Conservation (phyloP, 1,284 basidiomycete genomes). For the Peniophora sp. region DNA sequence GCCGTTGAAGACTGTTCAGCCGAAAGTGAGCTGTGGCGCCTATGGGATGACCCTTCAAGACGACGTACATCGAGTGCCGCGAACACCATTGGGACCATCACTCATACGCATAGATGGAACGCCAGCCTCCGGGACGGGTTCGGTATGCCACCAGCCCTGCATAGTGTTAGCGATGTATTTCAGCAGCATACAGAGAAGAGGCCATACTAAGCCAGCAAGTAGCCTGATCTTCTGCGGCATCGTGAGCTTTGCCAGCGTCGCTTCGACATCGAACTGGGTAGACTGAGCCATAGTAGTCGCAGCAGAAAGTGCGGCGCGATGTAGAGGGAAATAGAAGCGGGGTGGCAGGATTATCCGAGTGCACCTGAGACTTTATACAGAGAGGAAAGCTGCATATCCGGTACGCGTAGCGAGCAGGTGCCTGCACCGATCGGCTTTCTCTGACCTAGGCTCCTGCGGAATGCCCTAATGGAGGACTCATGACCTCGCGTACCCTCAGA, state of each 20-base stretch:
- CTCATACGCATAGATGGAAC: slow-evolving; percentile 38
- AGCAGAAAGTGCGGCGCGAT: background rate
- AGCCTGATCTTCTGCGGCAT: slow-evolving; percentile 36
- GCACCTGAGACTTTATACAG: too few species aligned
- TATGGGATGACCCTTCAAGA: slow-evolving; percentile 1
- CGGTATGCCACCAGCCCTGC: slow-evolving; percentile 45
- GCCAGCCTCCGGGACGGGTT: slow-evolving; percentile 32
- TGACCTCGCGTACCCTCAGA: too few species aligned
- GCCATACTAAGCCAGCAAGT: slow-evolving; percentile 29
- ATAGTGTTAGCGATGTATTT: background rate
- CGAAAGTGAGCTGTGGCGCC: background rate
- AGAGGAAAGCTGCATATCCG: too few species aligned
- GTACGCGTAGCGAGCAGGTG: too few species aligned
- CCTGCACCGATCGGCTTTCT: too few species aligned
- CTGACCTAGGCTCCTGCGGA: too few species aligned
- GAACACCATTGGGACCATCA: slow-evolving; percentile 45
- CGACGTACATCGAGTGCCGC: slow-evolving; percentile 35
- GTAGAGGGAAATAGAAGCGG: background rate
- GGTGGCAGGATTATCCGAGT: too few species aligned
- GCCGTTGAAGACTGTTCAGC: slow-evolving; percentile 35
- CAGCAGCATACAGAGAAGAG: background rate
- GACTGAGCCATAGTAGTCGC: slow-evolving; percentile 8
- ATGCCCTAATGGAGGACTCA: too few species aligned
- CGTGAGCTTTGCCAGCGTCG: slow-evolving; percentile 27
- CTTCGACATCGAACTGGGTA: slow-evolving; percentile 27